Conservation (phyloP, 2,329 filamentous ascomycete species). For the Paracoccidioides lutzii region DNA sequence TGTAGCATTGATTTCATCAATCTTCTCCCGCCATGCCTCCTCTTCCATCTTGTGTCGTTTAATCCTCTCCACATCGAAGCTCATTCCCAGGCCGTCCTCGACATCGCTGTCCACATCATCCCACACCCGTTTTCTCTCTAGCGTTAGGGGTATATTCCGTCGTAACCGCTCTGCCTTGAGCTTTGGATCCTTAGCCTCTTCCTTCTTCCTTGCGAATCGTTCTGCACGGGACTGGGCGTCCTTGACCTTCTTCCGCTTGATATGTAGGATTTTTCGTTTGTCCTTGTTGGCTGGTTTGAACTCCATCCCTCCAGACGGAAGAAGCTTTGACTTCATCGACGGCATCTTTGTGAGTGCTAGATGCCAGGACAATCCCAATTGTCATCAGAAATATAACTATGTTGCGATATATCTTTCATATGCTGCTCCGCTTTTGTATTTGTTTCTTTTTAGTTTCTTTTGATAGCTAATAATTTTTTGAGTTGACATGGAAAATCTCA, state of each 20-base stretch:
- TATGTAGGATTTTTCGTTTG: slow-evolving; percentile 61
- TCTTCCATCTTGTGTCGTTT: slow-evolving; percentile 36
- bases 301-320: slow-evolving; percentile 34
- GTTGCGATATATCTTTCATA: background rate
- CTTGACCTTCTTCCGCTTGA: slow-evolving; percentile 65
- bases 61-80: slow-evolving; percentile 37
- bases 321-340: slow-evolving; percentile 34
- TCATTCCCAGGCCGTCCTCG: slow-evolving; percentile 33
- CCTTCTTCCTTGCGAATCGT: slow-evolving; percentile 65
- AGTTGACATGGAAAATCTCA: background rate
- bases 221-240: slow-evolving; percentile 64
- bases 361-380: background rate
- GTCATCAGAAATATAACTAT: background rate
- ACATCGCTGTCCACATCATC: slow-evolving; percentile 54
- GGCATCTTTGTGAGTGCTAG: slow-evolving; percentile 30
- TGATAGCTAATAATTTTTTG: background rate
- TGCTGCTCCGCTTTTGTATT: background rate
- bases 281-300: slow-evolving; percentile 62
- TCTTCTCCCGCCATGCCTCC: slow-evolving; percentile 16
- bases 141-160: slow-evolving; percentile 64
- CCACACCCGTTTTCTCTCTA: slow-evolving; percentile 84
- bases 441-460: background rate
- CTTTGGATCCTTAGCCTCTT: slow-evolving; percentile 71
- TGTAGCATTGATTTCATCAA: background rate
- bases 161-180: slow-evolving; percentile 60